Percentiles rank a stretch among this genome's conserved stretches.
phyloP scores from a whole-genome alignment of 2,329 filamentous ascomycete genomes.

The Phyllosticta paracitricarpa region DNA sequence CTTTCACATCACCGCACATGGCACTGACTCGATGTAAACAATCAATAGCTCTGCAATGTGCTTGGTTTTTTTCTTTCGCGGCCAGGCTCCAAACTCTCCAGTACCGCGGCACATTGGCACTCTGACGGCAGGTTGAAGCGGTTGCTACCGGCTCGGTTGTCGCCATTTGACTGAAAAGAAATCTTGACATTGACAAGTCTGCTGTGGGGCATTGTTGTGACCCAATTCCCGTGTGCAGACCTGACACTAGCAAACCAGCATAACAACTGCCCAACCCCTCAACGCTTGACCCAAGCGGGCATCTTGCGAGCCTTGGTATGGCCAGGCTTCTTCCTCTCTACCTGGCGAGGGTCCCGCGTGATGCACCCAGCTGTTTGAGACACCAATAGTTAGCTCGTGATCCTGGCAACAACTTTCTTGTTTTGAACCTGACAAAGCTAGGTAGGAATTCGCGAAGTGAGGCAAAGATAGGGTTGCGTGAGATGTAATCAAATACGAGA shows the following conservation, averaged over 20 bases:
- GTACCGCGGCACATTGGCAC: neutral
- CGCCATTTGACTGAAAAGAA: neutral
- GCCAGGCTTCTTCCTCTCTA: slow-evolving; percentile 97
- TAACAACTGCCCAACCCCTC: slow-evolving; percentile 12
- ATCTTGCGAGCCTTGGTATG: slow-evolving; percentile 96
- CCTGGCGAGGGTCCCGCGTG: slow-evolving; percentile 79
- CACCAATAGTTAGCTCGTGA: slow-evolving; percentile 33
- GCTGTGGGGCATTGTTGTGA: neutral
- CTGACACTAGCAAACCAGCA: slow-evolving; percentile 3
- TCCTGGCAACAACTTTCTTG: neutral
- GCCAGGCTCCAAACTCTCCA: neutral
- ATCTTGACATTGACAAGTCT: neutral
- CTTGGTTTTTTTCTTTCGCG: neutral
- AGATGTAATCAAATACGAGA: neutral
- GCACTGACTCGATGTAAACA: neutral
- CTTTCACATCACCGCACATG: neutral
- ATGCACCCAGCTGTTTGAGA: slow-evolving; percentile 68
- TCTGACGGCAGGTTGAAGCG: neutral
- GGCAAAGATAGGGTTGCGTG: neutral
- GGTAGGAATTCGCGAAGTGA: slow-evolving; percentile 2
- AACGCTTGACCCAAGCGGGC: slow-evolving; percentile 93
- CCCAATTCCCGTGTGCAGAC: neutral
- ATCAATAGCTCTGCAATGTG: neutral
- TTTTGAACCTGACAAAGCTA: neutral
- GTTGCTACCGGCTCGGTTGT: neutral